phyloP scores from a whole-genome alignment of 73 alveolate genomes.

The Symbiodinium pilosum region DNA sequence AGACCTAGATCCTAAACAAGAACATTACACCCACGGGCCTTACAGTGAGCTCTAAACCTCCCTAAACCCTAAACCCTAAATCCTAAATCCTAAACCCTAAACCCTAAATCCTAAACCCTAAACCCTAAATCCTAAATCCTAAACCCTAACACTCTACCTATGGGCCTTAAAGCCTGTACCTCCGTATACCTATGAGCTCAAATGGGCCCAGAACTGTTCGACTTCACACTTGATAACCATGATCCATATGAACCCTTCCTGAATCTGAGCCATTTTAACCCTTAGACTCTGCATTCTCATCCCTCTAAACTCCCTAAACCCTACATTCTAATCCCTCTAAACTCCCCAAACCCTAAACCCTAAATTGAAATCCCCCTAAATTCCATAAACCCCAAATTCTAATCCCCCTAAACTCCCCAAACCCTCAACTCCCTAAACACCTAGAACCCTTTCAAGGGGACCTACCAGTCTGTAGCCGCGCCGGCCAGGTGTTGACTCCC shows the following conservation, averaged over 20 bases:
- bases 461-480: neutral
- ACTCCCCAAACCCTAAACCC: neutral
- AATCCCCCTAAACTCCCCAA: neutral
- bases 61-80: neutral
- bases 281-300: too few relatives aligned
- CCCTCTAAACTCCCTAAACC: too few relatives aligned
- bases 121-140: neutral
- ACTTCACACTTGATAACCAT: too few relatives aligned
- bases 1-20: too few relatives aligned
- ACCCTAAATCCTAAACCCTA: neutral
- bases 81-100: neutral
- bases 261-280: too few relatives aligned
- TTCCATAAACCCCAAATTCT: neutral
- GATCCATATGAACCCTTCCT: too few relatives aligned
- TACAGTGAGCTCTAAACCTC: too few relatives aligned
- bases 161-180: too few relatives aligned
- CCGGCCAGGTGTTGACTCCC: constrained; percentile 24
- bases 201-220: too few relatives aligned
- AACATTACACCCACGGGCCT: too few relatives aligned
- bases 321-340: neutral
- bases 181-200: too few relatives aligned
- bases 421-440: neutral
- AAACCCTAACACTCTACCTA: neutral
- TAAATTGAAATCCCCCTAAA: neutral
- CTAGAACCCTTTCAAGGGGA: neutral